Base-by-base conservation (phyloP, 2,329 filamentous ascomycete species). In the Pyrenochaeta sp. region DNA sequence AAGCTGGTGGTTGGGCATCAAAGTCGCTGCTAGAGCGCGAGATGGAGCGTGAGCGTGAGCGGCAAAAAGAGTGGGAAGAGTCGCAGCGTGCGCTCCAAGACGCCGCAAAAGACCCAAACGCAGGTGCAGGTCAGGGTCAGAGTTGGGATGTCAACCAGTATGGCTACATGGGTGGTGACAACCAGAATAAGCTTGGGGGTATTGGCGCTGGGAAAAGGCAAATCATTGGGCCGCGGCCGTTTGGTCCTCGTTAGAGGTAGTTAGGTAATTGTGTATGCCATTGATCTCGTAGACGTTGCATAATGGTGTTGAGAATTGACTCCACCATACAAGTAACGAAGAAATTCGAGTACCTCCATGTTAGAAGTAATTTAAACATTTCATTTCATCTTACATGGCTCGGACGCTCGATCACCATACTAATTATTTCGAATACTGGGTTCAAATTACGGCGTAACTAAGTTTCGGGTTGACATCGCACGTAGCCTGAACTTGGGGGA, bases 21-120 rank as follows among this genome's bases (percentile, higher is more conserved):
- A 91, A 90, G 79, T 90, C 88, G 0, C 82, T 93, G 9, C 84
- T 93, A 1, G 91, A 93, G 78, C 86, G 89, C 28, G 91, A 93
- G 77, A 92, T 93, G 89, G 90, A 93, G 75, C 82, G 90, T 73
- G 91, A 93, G 77, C 83, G 91, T 8, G 86, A 92, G 79, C 83
- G 90, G 13, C 91, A 93, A 78, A 84, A 83, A 54, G 91, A 93
- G 74, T 93, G 91, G 91, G 91, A 95, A 75, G 87, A 91, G 61
- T 82, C 87, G 1, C 91, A 94, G 77, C 82, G 87, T 69, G 86
- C 86, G 64, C 85, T 87, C 19, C 85, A 86, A 24, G 83, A 83
- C 54, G 83, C 85, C 0, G 81, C 82, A 5, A 82, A 81, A 34
- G 80, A 84, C 19, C 77, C 78, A 1, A 83, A 85, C 13, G 87